phyloP scores from a whole-genome alignment of 257 asterid genomes.

The Coffea eugenioides region DNA sequence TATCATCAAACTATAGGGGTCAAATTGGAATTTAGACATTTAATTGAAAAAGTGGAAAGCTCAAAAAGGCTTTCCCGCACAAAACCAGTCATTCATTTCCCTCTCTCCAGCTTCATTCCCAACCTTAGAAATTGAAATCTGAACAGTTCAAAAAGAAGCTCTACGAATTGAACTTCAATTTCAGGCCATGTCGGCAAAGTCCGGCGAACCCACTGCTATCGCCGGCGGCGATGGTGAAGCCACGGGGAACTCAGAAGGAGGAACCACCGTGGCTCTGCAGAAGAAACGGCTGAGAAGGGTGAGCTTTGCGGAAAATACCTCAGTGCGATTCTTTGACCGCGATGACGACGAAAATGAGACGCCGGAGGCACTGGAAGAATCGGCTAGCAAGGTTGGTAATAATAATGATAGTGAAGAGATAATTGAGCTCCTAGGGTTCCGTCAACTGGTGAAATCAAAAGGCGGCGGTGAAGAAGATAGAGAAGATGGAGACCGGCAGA shows the following conservation, averaged over 20 bases:
- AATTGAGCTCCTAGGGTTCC: conserved; percentile 31
- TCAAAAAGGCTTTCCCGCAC: conserved; percentile 26
- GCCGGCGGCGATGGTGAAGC: conserved; percentile 36
- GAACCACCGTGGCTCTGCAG: conserved; percentile 49
- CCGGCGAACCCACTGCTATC: conserved; percentile 25
- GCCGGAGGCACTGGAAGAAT: conserved; percentile 40
- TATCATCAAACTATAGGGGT: not conserved
- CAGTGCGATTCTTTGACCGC: conserved; percentile 85
- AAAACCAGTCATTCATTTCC: conserved; percentile 1
- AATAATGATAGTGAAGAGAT: conserved; percentile 21
- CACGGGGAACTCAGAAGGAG: conserved; percentile 58
- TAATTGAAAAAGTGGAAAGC: not conserved
- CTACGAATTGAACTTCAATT: not conserved
- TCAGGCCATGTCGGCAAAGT: conserved; percentile 48
- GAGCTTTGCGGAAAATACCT: conserved; percentile 95
- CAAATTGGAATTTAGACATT: not conserved
- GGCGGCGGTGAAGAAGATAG: conserved; percentile 40
- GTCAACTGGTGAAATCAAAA: conserved; percentile 30
- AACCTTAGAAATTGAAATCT: conserved; percentile 7
- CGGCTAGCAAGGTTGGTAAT: conserved; percentile 24
- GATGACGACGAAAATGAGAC: conserved; percentile 76
- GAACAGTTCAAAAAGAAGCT: not conserved
- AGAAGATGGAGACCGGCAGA: conserved; percentile 29
- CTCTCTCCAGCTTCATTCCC: not conserved
- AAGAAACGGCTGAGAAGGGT: conserved; percentile 85